These are phyloP conservation scores for Berberis thunbergii DNA, from an alignment of 164 flowering plant genomes.

Conservation along the genomic window DNA sequence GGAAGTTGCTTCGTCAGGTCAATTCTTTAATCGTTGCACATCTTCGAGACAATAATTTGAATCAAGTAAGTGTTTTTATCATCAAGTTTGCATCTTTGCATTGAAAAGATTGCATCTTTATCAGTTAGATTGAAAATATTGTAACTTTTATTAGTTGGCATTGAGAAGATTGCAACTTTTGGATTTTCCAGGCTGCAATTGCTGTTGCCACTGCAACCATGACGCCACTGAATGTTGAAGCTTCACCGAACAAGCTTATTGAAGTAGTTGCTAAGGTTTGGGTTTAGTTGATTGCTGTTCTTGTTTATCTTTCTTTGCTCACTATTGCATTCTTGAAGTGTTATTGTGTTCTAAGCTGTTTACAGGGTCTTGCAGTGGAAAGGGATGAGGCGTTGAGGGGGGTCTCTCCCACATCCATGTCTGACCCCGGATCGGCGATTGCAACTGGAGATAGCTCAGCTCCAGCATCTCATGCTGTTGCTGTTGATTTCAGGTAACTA, in stretches of 20 bases:
- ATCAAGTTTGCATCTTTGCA: background rate
- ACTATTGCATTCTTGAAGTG: background rate
- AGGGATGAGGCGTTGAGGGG: constrained; percentile 51
- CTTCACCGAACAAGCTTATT: constrained; percentile 57
- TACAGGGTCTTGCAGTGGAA: constrained; percentile 93
- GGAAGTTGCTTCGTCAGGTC: constrained; percentile 54
- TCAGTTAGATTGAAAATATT: background rate
- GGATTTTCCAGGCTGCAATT: constrained; percentile 50
- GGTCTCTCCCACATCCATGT: constrained; percentile 29
- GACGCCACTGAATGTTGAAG: constrained; percentile 70
- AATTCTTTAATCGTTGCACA: constrained; percentile 71
- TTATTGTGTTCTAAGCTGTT: constrained; percentile 25
- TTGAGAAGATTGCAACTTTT: background rate
- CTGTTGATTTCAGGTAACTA: constrained; percentile 62
- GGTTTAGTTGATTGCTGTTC: background rate
- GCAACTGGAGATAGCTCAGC: constrained; percentile 49
- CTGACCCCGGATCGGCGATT: constrained; percentile 30
- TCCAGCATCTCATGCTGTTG: constrained; percentile 37
- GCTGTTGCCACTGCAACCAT: constrained; percentile 84
- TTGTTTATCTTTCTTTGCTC: background rate
- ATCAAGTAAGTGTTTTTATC: constrained; percentile 31
- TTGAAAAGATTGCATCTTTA: background rate
- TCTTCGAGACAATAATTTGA: constrained; percentile 70
- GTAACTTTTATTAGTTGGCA: background rate
- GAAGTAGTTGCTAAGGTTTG: constrained; percentile 78